Evolutionary conservation across 2,329 filamentous ascomycete species (phyloP).

Genomic region (Sclerotinia spermophila): DNA sequence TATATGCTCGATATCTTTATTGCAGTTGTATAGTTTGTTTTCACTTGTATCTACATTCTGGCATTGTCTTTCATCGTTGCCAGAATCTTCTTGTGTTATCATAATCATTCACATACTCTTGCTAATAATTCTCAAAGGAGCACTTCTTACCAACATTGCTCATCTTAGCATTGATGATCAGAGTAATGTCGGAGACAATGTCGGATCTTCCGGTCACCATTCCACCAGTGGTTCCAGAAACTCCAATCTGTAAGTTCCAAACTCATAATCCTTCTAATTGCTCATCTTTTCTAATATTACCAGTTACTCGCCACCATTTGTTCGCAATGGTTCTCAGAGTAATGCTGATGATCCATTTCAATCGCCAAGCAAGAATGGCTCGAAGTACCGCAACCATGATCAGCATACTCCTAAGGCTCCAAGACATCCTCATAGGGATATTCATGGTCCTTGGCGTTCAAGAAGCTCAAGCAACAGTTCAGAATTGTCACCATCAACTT

Average conservation of each 20-base stretch:
- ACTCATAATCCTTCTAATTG: not conserved
- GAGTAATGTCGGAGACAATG: slow-evolving; percentile 21
- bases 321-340: slow-evolving; percentile 28
- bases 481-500: slow-evolving; percentile 15
- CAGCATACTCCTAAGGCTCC: slow-evolving; percentile 30
- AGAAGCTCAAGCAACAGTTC: slow-evolving; percentile 27
- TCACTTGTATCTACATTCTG: not conserved
- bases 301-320: slow-evolving; percentile 34
- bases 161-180: slow-evolving; percentile 24
- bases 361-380: slow-evolving; percentile 21
- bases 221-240: slow-evolving; percentile 21
- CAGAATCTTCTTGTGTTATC: not conserved
- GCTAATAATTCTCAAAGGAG: slow-evolving; percentile 19
- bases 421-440: slow-evolving; percentile 23
- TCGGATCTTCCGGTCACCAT: slow-evolving; percentile 21
- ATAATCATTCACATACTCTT: not conserved
- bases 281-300: slow-evolving; percentile 10
- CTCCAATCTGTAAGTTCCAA: slow-evolving; percentile 26
- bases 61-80: no score
- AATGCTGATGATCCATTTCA: slow-evolving; percentile 30
- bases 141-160: slow-evolving; percentile 18
- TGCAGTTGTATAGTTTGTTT: no score
- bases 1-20: not conserved
- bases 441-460: slow-evolving; percentile 34
- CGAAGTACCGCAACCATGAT: slow-evolving; percentile 14